Conservation (phyloP, 345 rosid species). For the Eucalyptus sp. region DNA sequence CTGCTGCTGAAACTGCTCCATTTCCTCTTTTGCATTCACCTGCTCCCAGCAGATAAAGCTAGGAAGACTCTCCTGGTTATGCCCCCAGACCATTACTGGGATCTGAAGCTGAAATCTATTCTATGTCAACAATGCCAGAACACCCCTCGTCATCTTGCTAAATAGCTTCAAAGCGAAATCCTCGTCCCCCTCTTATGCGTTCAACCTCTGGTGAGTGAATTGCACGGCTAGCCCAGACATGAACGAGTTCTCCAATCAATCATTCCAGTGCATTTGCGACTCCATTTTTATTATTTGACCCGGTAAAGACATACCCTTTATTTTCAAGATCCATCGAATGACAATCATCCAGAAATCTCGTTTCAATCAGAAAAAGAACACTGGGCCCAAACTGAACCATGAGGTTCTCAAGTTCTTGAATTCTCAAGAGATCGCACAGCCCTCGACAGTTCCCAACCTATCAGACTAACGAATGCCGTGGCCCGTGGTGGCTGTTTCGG, state of each 20-base stretch:
- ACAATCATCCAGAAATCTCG: fast-evolving
- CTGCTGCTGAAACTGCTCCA: not conserved
- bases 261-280: not conserved
- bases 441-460: not conserved
- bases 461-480: not conserved
- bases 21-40: not conserved
- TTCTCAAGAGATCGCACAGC: not conserved
- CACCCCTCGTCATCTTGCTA: not conserved
- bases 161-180: not conserved
- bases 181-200: not conserved
- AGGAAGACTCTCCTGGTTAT: not conserved
- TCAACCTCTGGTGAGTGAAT: not conserved
- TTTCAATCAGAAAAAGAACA: not conserved
- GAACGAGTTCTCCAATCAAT: not conserved
- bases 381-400: not conserved
- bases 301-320: not conserved
- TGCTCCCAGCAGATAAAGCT: not conserved
- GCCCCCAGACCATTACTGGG: not conserved
- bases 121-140: not conserved
- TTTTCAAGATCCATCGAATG: not conserved
- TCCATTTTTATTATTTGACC: not conserved
- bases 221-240: not conserved
- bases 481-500: not conserved
- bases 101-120: not conserved
- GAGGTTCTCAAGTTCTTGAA: not conserved